A percentile compares a stretch with the other conserved stretches of the same genome.
phyloP scores from a whole-genome alignment of 371 early-diverging fungal genomes.

The Rhizopus microsporus region DNA sequence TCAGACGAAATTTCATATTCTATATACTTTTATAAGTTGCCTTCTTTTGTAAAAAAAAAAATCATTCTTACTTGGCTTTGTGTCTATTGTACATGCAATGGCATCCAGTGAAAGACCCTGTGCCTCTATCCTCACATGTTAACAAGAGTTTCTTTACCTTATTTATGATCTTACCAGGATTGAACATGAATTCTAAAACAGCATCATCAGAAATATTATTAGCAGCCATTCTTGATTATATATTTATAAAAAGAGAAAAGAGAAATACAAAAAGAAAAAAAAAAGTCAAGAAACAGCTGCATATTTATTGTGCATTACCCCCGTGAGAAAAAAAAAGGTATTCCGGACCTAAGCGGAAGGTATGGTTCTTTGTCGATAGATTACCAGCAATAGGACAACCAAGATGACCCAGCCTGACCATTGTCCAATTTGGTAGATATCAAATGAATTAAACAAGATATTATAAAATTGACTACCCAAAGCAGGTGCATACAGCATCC shows the following conservation, averaged over 20 bases:
- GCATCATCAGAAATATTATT: constrained; percentile 39
- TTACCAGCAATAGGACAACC: not conserved
- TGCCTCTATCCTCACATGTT: constrained; percentile 21
- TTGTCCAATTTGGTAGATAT: too few species aligned
- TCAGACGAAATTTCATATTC: constrained; percentile 32
- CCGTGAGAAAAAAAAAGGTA: constrained; percentile 22
- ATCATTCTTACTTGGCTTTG: constrained; percentile 28
- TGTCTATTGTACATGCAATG: constrained; percentile 28
- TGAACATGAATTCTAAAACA: constrained; percentile 48
- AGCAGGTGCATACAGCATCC: constrained; percentile 32
- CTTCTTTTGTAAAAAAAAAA: not conserved
- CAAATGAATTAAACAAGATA: constrained; percentile 8
- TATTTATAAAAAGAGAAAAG: not conserved
- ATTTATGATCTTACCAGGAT: constrained; percentile 34
- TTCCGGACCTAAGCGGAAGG: constrained; percentile 23
- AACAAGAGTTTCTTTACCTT: not conserved
- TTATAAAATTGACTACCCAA: constrained; percentile 34
- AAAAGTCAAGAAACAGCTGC: constrained; percentile 5
- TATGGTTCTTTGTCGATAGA: not conserved
- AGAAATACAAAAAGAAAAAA: constrained; percentile 3
- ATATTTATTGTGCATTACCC: constrained; percentile 3
- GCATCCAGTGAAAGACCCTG: constrained; percentile 42
- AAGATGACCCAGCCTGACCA: too few species aligned
- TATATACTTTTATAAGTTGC: constrained; percentile 4
- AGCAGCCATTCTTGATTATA: constrained; percentile 7